These are phyloP conservation scores for Suhomyces guaymorum DNA, from an alignment of 1,139 yeast species.

Conservation along the genomic window DNA sequence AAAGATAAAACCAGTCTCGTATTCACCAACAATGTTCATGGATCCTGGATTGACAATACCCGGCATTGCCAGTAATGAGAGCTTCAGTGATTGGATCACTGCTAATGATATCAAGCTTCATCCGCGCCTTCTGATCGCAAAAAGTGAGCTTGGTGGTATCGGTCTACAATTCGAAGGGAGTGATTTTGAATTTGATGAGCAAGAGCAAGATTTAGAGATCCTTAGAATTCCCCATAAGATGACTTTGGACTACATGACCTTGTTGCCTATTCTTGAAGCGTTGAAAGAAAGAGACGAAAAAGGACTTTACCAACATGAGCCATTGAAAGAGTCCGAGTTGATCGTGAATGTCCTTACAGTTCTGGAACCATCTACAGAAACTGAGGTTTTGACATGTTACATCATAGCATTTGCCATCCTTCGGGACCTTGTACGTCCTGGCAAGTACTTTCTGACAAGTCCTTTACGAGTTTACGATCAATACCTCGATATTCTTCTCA, in stretches of 20 bases:
- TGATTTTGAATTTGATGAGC: constrained; percentile 5
- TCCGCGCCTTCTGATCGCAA: constrained; percentile 21
- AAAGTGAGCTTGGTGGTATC: constrained; percentile 35
- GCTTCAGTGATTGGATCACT: constrained; percentile 16
- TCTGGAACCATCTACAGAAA: constrained; percentile 29
- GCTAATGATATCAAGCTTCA: constrained; percentile 17
- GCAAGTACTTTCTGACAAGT: constrained; percentile 12
- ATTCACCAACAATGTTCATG: constrained; percentile 6
- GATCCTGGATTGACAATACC: constrained; percentile 14
- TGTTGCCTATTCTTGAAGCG: constrained; percentile 29
- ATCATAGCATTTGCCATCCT: constrained; percentile 26
- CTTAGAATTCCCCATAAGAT: constrained; percentile 18
- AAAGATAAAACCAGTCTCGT: background rate
- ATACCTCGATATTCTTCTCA: constrained; percentile 31
- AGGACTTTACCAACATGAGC: background rate
- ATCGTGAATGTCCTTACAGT: constrained; percentile 25
- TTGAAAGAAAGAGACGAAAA: constrained; percentile 22
- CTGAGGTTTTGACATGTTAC: constrained; percentile 33
- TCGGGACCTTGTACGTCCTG: constrained; percentile 6
- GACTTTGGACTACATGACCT: constrained; percentile 30
- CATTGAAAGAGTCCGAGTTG: constrained; percentile 17
- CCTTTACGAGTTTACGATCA: constrained; percentile 19
- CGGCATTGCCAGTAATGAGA: constrained; percentile 14
- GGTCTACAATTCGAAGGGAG: constrained; percentile 29
- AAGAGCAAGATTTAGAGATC: constrained; percentile 13